Conservation (phyloP, 2,329 filamentous ascomycete species). For the Pseudohalonectria lignicola region DNA sequence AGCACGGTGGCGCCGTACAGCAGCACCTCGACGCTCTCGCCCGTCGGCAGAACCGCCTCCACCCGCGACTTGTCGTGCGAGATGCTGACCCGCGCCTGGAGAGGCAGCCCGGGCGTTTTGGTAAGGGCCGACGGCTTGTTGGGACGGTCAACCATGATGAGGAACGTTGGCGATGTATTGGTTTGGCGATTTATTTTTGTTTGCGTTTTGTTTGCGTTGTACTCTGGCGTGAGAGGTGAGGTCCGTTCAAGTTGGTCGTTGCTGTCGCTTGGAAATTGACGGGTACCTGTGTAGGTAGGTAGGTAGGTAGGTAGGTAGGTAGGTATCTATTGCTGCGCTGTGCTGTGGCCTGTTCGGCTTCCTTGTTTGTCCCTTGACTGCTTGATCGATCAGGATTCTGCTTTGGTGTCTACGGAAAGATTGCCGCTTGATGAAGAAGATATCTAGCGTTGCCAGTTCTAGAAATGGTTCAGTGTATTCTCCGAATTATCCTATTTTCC, state of each 20-base stretch:
- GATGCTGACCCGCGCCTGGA: conserved; percentile 66
- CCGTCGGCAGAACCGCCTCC: conserved; percentile 70
- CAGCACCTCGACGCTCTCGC: conserved; percentile 75
- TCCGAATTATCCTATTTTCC: too few species aligned
- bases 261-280: not conserved
- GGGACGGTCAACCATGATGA: conserved; percentile 64
- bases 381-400: too few species aligned
- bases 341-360: too few species aligned
- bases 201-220: not conserved
- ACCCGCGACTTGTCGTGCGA: conserved; percentile 61
- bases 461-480: too few species aligned
- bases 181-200: not conserved
- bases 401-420: too few species aligned
- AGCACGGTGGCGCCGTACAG: conserved; percentile 89
- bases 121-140: conserved; percentile 74
- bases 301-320: too few species aligned
- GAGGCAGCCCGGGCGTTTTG: conserved; percentile 60
- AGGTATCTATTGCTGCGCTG: too few species aligned
- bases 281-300: too few species aligned
- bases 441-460: too few species aligned
- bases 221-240: too few species aligned
- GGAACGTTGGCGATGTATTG: not conserved
- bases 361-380: too few species aligned
- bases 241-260: not conserved
- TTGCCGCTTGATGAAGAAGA: too few species aligned